A percentile compares a stretch with the other conserved stretches of the same genome.
phyloP scores from a whole-genome alignment of 345 rosid genomes.

The Eutrema japonicum region DNA sequence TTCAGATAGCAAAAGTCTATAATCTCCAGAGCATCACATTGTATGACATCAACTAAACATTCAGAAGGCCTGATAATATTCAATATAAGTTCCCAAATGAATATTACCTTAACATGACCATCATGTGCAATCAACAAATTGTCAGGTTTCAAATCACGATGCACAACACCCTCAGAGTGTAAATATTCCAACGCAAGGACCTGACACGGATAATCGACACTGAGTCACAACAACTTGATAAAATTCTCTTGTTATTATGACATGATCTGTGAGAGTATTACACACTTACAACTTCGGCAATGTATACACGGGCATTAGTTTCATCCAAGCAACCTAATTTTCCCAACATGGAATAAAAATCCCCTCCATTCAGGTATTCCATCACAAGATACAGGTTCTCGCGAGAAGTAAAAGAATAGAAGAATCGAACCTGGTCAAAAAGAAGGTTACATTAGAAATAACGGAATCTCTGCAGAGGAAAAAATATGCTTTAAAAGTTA shows the following conservation, averaged over 20 bases:
- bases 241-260: slow-evolving; percentile 26
- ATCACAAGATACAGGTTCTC: slow-evolving; percentile 97
- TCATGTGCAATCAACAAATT: slow-evolving; percentile 95
- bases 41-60: slow-evolving; percentile 54
- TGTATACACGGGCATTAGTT: slow-evolving; percentile 83
- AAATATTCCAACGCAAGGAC: slow-evolving; percentile 93
- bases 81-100: slow-evolving; percentile 22
- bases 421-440: slow-evolving; percentile 85
- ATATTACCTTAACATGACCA: slow-evolving; percentile 93
- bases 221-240: slow-evolving; percentile 26
- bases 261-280: slow-evolving; percentile 25
- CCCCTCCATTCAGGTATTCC: slow-evolving; percentile 98
- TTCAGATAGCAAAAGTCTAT: slow-evolving; percentile 17
- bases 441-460: slow-evolving; percentile 44
- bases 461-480: slow-evolving; percentile 23
- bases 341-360: slow-evolving; percentile 81
- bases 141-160: slow-evolving; percentile 98
- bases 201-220: slow-evolving; percentile 44
- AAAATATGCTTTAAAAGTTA: slow-evolving; percentile 44
- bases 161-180: slow-evolving; percentile 87
- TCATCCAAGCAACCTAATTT: slow-evolving; percentile 87
- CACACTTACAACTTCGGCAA: slow-evolving; percentile 94
- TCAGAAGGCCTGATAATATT: slow-evolving; percentile 26
- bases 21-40: slow-evolving; percentile 16
- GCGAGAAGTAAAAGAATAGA: slow-evolving; percentile 94